Base-by-base conservation (phyloP, 306 rosid genomes). In the Senna siamea region DNA sequence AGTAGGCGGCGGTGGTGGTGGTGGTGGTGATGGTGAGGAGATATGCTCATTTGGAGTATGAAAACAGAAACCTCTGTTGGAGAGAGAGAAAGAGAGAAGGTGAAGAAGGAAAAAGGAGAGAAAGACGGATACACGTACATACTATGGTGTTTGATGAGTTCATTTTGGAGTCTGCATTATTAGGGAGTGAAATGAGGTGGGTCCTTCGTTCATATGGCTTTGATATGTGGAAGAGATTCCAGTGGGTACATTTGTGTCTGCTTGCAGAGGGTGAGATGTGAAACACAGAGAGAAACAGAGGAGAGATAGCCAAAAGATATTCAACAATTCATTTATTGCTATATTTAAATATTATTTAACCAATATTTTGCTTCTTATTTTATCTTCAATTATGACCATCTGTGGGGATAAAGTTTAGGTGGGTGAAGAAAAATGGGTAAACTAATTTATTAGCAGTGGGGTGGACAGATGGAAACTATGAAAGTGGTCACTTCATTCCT, bases 11-110 rank as follows among this genome's bases (percentile, higher is more conserved):
- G 73, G 54, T 32, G 37, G 66, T 72, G 78, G 67, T 77, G 72
- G 68, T 28, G 73, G 54, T 32, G 37, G 66, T 72, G 78, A 71
- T 77, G 72, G 53, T 55, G 79, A 75, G 53, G 82, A 79, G 88
- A 41, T 41, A 68, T 20, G 75, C 52, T 83, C 81, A 79, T 79
- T 81, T 85, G 81, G 87, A 88, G 95, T 84, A 53, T 2, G 87
- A 88, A 84, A 87, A 76, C 84, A 84, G 85, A 76, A 73, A 78
- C 74, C 69, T 40, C 64, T 60, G 80, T 53, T 76, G 52, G 51
- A 77, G 57, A 71, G 57, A 55, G 75, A 73, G 10, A 2, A 15
- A 28, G 23, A 37, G 40, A 37, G 40, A 37, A 4, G 38, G 7
- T 10, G 19, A 14, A 10, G 67, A 37, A 35, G 43, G 10, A n/a